Evolutionary conservation across 139 green algal genomes (phyloP).

Genomic region (Auxenochlorella pyrenoidosa): DNA sequence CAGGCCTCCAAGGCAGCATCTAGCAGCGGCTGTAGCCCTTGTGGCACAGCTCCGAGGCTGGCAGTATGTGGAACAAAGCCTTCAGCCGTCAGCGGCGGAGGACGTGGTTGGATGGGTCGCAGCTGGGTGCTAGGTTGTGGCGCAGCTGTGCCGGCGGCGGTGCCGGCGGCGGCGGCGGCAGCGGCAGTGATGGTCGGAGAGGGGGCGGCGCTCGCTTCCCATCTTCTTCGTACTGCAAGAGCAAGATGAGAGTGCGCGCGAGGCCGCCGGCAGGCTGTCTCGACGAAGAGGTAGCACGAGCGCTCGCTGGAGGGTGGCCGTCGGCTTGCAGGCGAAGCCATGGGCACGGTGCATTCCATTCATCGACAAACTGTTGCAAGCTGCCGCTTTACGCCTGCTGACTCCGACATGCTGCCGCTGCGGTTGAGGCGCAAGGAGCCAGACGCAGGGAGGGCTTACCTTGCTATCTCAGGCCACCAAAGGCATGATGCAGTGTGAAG

Average conservation of each 20-base stretch:
- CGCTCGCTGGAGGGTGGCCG: no score
- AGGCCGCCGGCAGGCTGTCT: background rate
- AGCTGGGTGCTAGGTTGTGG: background rate
- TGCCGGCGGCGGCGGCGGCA: background rate
- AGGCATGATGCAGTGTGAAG: no score
- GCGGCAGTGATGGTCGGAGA: background rate
- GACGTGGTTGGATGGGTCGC: slow-evolving; percentile 17
- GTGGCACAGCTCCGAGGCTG: background rate
- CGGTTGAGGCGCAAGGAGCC: no score
- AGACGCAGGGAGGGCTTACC: no score
- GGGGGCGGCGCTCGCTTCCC: no score
- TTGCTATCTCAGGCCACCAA: no score
- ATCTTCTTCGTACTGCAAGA: background rate
- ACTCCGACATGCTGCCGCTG: no score
- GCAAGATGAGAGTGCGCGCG: background rate
- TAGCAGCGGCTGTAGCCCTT: background rate
- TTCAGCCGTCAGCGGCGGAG: background rate
- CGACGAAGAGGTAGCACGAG: no score
- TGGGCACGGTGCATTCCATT: no score
- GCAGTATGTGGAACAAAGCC: slow-evolving; percentile 2
- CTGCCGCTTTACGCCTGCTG: no score
- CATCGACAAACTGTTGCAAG: no score
- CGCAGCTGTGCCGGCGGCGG: background rate
- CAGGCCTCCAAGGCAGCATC: background rate
- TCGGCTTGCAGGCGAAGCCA: no score